These are phyloP conservation scores for Cercophora scortea DNA, from an alignment of 495 filamentous ascomycete genomes.

Conservation along the genomic window DNA sequence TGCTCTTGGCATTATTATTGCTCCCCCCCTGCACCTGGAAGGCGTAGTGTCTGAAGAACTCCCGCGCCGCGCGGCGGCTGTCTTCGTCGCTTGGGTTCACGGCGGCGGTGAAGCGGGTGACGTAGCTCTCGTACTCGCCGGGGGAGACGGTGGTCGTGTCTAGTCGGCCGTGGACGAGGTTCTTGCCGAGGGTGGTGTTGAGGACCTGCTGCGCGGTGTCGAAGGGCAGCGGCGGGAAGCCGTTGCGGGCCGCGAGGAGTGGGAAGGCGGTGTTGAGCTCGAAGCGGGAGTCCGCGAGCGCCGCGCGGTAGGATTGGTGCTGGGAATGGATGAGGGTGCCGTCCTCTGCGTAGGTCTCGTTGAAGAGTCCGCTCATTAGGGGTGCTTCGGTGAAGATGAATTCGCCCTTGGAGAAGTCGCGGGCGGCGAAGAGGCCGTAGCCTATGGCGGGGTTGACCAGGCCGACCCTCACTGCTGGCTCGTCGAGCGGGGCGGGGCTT, in stretches of 20 bases:
- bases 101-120: not conserved
- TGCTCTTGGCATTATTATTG: not conserved
- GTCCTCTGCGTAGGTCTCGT: slow-evolving; percentile 12
- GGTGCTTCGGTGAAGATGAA: slow-evolving; percentile 22
- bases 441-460: slow-evolving; percentile 14
- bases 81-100: slow-evolving; percentile 1
- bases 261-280: slow-evolving; percentile 10
- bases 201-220: not conserved
- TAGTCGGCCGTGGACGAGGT: slow-evolving; percentile 13
- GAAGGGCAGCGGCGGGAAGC: not conserved
- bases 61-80: slow-evolving; percentile 2
- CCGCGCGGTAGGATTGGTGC: slow-evolving; percentile 3
- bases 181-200: slow-evolving; percentile 1
- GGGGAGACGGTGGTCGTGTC: slow-evolving; percentile 6
- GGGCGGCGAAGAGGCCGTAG: slow-evolving; percentile 23
- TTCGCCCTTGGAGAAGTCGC: slow-evolving; percentile 13
- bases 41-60: slow-evolving; percentile 23
- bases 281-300: not conserved
- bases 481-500: slow-evolving; percentile 4
- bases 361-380: slow-evolving; percentile 14
- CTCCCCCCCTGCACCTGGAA: slow-evolving; percentile 7
- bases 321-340: slow-evolving; percentile 3
- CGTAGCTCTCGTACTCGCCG: slow-evolving; percentile 14
- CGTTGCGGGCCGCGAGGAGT: slow-evolving; percentile 5
- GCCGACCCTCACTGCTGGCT: slow-evolving; percentile 12